These are phyloP conservation scores for Jacaranda mimosifolia DNA, from an alignment of 257 asterid species.

Conservation along the genomic window DNA sequence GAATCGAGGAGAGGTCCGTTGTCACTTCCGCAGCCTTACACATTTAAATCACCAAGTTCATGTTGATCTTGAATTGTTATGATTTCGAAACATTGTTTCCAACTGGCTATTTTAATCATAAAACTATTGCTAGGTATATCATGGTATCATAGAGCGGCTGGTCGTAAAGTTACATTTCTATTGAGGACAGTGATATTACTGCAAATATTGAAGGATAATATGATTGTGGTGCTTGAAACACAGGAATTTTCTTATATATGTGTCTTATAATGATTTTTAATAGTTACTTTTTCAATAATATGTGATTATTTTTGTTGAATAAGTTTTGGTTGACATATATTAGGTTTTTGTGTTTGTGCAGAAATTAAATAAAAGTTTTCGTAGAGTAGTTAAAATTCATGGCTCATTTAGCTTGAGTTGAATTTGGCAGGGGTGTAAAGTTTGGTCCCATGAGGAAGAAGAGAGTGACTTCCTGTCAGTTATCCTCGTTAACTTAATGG, in stretches of 20 bases:
- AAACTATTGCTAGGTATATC: not conserved
- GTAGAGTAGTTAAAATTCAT: slow-evolving; percentile 31
- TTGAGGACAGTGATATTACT: not conserved
- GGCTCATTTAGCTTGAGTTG: slow-evolving; percentile 59
- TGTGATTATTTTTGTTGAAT: slow-evolving; percentile 9
- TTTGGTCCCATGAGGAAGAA: slow-evolving; percentile 51
- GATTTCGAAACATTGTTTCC: not conserved
- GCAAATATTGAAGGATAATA: slow-evolving; percentile 10
- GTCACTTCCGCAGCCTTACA: slow-evolving; percentile 77
- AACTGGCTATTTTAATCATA: not conserved
- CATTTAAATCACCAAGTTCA: slow-evolving; percentile 57
- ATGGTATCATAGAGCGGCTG: not conserved
- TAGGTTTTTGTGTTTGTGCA: not conserved
- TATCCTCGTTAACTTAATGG: slow-evolving; percentile 33
- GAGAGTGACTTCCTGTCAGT: slow-evolving; percentile 38
- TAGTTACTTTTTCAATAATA: not conserved
- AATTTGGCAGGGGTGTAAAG: slow-evolving; percentile 74
- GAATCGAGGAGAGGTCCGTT: slow-evolving; percentile 95
- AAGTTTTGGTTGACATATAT: not conserved
- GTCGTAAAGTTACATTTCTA: not conserved
- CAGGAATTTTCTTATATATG: not conserved
- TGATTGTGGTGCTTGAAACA: not conserved
- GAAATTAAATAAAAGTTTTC: not conserved
- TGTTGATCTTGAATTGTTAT: slow-evolving; percentile 35
- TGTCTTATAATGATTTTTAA: not conserved